These are phyloP conservation scores for Cadophora sp. DNA, from an alignment of 2,329 filamentous ascomycete species.

Conservation along the genomic window DNA sequence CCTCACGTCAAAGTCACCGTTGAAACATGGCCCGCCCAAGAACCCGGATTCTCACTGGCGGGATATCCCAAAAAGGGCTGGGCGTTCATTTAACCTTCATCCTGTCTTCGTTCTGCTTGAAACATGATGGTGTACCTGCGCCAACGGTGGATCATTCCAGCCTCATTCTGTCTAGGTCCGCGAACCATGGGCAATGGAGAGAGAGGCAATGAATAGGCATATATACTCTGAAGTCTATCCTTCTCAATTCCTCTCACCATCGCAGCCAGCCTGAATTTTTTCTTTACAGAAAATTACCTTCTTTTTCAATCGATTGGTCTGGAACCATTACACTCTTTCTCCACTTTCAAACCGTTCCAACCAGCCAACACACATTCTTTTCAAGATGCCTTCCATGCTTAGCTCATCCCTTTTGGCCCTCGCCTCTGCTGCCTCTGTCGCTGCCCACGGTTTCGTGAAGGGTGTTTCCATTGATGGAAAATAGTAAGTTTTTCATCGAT, in stretches of 20 bases:
- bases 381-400: no score
- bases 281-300: constrained; percentile 8
- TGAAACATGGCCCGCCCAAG: constrained; percentile 1
- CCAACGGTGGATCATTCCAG: no score
- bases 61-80: not conserved
- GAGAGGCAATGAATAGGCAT: no score
- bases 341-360: constrained; percentile 4
- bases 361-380: constrained; percentile 2
- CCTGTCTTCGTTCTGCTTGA: no score
- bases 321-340: constrained; percentile 10
- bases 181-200: no score
- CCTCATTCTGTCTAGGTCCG: no score
- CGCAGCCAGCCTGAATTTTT: constrained; percentile 11
- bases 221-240: no score
- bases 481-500: not conserved
- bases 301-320: constrained; percentile 12
- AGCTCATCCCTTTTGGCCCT: not conserved
- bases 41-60: constrained; percentile 3
- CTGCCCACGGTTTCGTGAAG: constrained; percentile 5
- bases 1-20: not conserved
- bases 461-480: constrained; percentile 3
- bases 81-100: constrained; percentile 3
- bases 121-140: no score
- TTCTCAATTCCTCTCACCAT: not conserved
- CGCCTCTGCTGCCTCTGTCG: not conserved